Base-by-base conservation (phyloP, 2,329 filamentous ascomycete genomes). In the Xylaria sp. region DNA sequence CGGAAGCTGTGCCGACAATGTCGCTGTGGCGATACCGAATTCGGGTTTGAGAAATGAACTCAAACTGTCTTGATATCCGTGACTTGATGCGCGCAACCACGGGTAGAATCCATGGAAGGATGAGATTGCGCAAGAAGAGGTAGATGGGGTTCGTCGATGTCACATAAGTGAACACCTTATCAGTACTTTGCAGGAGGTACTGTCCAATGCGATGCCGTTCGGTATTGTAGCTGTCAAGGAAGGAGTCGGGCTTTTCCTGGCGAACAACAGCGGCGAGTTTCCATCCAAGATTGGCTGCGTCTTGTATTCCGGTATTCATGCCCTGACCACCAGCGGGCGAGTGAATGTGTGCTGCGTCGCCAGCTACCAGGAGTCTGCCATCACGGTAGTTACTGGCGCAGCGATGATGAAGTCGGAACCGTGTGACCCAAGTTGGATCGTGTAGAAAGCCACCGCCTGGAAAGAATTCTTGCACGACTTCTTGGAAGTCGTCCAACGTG, bases 271-370 rank as follows among this genome's bases (percentile, higher is more conserved):
- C 74, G 0, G 75, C 73, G 1, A 82, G 68, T 62, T 82, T 82
- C 78, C 79, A 82, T 18, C 76, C 77, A 1, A 82, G 70, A 54
- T 82, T 81, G 39, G 78, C 72, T 0, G 78, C 74, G 61, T 82
- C 79, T 55, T 77, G 75, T 50, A 82, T 76, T 1, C 79, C 80
- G 0, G 79, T 80, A 58, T 83, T 82, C 79, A 85, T 80, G 0
- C 83, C 83, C 65, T 83, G 82, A 0, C 80, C 83, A 1, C 81
- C 83, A 0, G 78, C 77, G 0, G 80, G 80, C 44, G 75, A 80
- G 61, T 84, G 81, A 10, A 81, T 81, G 60, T 85, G 82, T 1
- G 80, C 80, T 4, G 82, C 81, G 58, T 86, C 83, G 11, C 83
- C 82, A 1, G 79, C 81, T 0, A 86, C 70, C 50, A 85, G 79